Base-by-base conservation (phyloP, 2,329 filamentous ascomycete genomes). In the Fusarium camptoceras region DNA sequence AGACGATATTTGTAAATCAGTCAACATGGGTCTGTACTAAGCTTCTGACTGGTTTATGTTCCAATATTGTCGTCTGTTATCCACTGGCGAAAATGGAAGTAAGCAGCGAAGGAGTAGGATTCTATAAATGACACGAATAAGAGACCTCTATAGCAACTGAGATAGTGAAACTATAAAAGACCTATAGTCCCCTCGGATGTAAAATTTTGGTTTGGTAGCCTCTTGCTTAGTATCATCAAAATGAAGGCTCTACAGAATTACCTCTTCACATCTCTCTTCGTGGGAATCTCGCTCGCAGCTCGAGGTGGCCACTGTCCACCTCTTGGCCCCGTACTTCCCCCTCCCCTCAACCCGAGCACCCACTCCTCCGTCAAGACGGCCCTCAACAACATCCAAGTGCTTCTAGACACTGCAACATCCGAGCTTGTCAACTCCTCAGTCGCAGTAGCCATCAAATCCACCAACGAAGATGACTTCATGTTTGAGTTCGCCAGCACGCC, bases 271-370 rank as follows among this genome's bases (percentile, higher is more conserved):
- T 53, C 20, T 5, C 6, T 65, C 2, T 57, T 65, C 10, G 20
- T 54, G 1, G 41, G 53, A 1, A 20, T 18, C 3, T 68, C 59
- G 2, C 12, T 64, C 1, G 65, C 65, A 12, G 65, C 30, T 8
- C 39, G 64, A 1, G 65, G 65, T 9, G 65, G 65, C 1, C 65
- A 68, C 5, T 68, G 65, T 18, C 65, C 65, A 1, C 65, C 64
- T 4, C 59, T 68, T 0, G 65, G 65, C 0, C 59, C 64, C 0
- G 65, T 68, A 2, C 44, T 68, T 7, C 65, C 58, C 3, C 48
- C 64, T 0, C 64, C 65, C 6, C 2, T 64, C 1, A 34, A 8
- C 2, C 65, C 65, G 2, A 46, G 39, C 8, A 20, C 39, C 3
- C 64, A 68, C 14, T 2, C 65, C 2, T 31, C 51, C 1, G 59